These are phyloP conservation scores for Trametes coccinea DNA, from an alignment of 768 basidiomycete genomes.

Conservation along the genomic window DNA sequence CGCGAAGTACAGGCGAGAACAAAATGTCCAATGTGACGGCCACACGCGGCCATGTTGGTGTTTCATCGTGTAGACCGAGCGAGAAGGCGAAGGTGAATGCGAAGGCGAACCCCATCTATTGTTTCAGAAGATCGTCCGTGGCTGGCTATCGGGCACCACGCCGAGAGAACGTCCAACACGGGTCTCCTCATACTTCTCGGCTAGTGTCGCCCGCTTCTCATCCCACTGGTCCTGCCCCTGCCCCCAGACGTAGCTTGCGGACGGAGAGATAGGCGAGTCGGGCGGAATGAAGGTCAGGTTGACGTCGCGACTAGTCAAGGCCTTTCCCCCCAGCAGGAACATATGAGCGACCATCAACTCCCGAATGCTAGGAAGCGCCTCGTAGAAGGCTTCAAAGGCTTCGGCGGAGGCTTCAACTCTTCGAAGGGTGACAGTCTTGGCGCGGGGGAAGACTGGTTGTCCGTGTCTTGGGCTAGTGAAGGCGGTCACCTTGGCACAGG, in stretches of 20 bases:
- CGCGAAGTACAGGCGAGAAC: too few species aligned
- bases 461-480: constrained; percentile 29
- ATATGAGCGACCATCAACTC: constrained; percentile 28
- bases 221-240: too few species aligned
- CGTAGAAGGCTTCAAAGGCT: constrained; percentile 22
- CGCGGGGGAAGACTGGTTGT: constrained; percentile 37
- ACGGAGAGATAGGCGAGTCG: background rate
- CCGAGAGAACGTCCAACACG: too few species aligned
- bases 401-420: constrained; percentile 38
- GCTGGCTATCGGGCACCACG: too few species aligned
- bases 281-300: constrained; percentile 4
- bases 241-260: background rate
- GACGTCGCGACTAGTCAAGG: constrained; percentile 15
- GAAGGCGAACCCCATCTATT: too few species aligned
- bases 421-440: constrained; percentile 39
- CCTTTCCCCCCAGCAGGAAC: constrained; percentile 14
- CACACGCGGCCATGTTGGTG: too few species aligned
- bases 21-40: too few species aligned
- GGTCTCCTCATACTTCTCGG: too few species aligned
- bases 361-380: constrained; percentile 22
- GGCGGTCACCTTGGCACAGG: constrained; percentile 10
- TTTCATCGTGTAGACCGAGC: too few species aligned
- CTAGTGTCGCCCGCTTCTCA: too few species aligned
- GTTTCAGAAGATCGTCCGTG: too few species aligned
- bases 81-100: too few species aligned